Conservation (phyloP, 352 stramenopile genomes). For the Phytophthora fragariae region DNA sequence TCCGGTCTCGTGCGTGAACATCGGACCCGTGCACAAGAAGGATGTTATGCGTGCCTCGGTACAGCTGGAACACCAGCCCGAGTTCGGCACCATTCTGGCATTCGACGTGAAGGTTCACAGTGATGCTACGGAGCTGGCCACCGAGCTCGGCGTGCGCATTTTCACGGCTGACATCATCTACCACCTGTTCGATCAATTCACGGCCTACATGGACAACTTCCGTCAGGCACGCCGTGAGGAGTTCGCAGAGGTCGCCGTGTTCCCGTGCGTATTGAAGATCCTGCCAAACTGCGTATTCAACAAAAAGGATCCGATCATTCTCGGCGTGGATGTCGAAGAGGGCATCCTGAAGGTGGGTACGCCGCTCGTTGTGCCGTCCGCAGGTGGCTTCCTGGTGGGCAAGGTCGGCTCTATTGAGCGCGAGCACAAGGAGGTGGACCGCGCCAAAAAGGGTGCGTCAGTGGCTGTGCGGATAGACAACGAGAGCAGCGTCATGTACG, state of each 20-base stretch:
- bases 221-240: constrained; percentile 92
- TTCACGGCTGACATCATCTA: constrained; percentile 99
- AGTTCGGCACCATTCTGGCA: constrained; percentile 98
- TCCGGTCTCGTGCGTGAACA: constrained; percentile 95
- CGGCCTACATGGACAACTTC: constrained; percentile 97
- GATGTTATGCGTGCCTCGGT: constrained; percentile 98
- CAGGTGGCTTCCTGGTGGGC: constrained; percentile 90
- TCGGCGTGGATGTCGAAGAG: constrained; percentile 97
- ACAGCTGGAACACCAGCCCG: constrained; percentile 97
- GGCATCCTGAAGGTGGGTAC: constrained; percentile 99
- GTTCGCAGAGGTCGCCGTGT: constrained; percentile 93
- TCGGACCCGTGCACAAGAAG: constrained; percentile 99
- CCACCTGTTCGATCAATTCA: constrained; percentile 99
- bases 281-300: constrained; percentile 99
- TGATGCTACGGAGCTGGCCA: constrained; percentile 91
- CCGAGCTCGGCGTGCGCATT: constrained; percentile 96
- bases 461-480: constrained; percentile 98
- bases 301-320: constrained; percentile 99
- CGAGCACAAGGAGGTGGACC: constrained; percentile 96
- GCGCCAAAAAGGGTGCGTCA: constrained; percentile 93
- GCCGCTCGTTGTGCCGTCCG: constrained; percentile 90
- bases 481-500: constrained; percentile 96
- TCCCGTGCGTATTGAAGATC: constrained; percentile 97
- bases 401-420: constrained; percentile 97
- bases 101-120: constrained; percentile 98